Evolutionary conservation across 371 early-diverging fungal species (phyloP), one percentile per base, ranked within the genome.

Genomic region (Rhizopus arrhizus): DNA sequence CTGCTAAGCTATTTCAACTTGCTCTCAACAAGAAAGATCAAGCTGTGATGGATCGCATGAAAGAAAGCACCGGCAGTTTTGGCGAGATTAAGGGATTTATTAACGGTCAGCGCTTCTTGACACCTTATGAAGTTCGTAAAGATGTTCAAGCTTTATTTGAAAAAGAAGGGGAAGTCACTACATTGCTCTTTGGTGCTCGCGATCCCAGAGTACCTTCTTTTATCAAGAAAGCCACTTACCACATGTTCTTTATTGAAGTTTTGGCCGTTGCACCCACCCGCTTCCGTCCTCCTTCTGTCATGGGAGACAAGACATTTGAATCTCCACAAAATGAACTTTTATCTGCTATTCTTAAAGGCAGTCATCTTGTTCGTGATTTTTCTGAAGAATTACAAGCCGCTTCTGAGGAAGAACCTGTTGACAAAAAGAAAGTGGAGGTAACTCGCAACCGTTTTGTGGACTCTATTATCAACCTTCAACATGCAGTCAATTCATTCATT

Each of bases 261-360:
- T 74, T 99, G n/a, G 85, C 96, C 2, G 98, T 99, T 31, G 81
- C 98, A 5, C 99, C 99, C 29, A 94, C 91, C 48, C 90, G 92
- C 52, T 98, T 99, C 89, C 91, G 99, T 36, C 99, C 99, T 33
- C 85, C 95, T 16, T 89, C 90, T 7, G 84, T 90, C 54, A 86
- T 96, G 87, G 89, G 88, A 59, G 98, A 94, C 57, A 85, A 89
- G 69, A 65, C 89, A n/a, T 93, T 91, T 73, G 99, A 99, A 72
- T 91, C 96, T 73, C 89, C 95, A 13, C 97, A 97, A 72, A 99
- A 98, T 83, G 84, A 85, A 56, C 84, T 90, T 36, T 78, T 99
- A 56, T 85, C 88, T 56, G 84, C 83, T 50, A 93, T 99, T 62
- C 80, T 99, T 53, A 91, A 90, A 61, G 77, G 87, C n/a, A 88